These are phyloP conservation scores for Talaromyces pinophilus DNA, from an alignment of 2,329 filamentous ascomycete genomes.

Conservation along the genomic window DNA sequence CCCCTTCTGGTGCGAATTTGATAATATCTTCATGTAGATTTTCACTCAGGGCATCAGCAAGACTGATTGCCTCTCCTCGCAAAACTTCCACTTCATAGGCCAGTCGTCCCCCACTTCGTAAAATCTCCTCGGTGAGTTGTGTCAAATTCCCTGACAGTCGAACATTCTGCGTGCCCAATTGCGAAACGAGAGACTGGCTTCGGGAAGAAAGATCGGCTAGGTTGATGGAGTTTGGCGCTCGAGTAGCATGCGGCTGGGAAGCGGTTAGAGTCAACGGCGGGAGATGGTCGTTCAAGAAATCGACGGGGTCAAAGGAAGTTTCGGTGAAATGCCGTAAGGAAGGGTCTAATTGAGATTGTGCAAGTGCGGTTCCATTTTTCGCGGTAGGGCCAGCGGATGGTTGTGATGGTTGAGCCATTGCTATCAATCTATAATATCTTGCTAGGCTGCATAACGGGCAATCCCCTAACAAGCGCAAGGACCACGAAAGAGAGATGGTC, in stretches of 20 bases:
- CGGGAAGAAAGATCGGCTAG: slow-evolving; percentile 77
- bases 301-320: slow-evolving; percentile 75
- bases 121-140: slow-evolving; percentile 89
- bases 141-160: slow-evolving; percentile 79
- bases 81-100: slow-evolving; percentile 94
- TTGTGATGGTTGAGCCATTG: slow-evolving; percentile 14
- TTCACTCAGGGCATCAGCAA: slow-evolving; percentile 76
- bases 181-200: slow-evolving; percentile 80
- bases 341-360: slow-evolving; percentile 66
- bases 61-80: slow-evolving; percentile 79
- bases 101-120: slow-evolving; percentile 81
- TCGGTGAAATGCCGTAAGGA: slow-evolving; percentile 74
- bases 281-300: slow-evolving; percentile 79
- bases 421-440: background rate
- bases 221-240: slow-evolving; percentile 54
- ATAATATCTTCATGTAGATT: slow-evolving; percentile 69
- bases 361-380: background rate
- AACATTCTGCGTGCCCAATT: slow-evolving; percentile 84
- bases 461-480: background rate
- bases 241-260: slow-evolving; percentile 40
- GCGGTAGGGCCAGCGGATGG: background rate
- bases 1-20: slow-evolving; percentile 64
- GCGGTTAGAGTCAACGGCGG: slow-evolving; percentile 63
- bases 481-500: too few species aligned
- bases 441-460: slow-evolving; percentile 12